Percentiles rank a stretch among this genome's conserved stretches.
phyloP scores from a whole-genome alignment of 2,329 filamentous ascomycete genomes.

The Orbilia oligospora region DNA sequence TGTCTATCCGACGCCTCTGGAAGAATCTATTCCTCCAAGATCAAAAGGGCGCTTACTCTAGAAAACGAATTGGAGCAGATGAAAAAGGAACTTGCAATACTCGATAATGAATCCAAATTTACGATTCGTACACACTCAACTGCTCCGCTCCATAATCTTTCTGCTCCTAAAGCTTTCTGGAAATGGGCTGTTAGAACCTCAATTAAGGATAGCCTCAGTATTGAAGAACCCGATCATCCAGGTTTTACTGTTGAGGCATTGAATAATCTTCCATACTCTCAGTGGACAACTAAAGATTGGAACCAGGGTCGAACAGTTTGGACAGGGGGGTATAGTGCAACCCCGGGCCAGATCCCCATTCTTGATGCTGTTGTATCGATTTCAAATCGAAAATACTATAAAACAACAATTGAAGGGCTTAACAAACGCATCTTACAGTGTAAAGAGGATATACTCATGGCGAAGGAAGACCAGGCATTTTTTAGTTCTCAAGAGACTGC shows the following conservation, averaged over 20 bases:
- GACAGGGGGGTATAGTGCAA: constrained; percentile 28
- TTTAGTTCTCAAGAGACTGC: constrained; percentile 17
- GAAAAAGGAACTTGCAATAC: constrained; percentile 30
- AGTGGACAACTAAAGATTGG: constrained; percentile 8
- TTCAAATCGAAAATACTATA: constrained; percentile 23
- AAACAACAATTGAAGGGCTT: constrained; percentile 3
- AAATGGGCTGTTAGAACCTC: constrained; percentile 4
- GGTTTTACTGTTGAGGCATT: constrained; percentile 18
- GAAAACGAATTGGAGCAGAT: constrained; percentile 36
- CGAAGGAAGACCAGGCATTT: neutral
- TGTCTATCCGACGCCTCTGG: neutral
- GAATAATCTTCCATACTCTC: constrained; percentile 33
- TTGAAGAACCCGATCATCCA: constrained; percentile 30
- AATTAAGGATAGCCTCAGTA: constrained; percentile 24
- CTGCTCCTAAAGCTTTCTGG: neutral
- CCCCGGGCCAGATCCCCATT: constrained; percentile 27
- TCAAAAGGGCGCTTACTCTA: neutral
- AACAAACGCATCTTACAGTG: constrained; percentile 2
- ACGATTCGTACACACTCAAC: constrained; percentile 43
- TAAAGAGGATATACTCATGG: neutral
- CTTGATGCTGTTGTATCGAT: constrained; percentile 16
- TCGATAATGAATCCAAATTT: constrained; percentile 28
- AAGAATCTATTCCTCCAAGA: neutral
- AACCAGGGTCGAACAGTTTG: constrained; percentile 6
- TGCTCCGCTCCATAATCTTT: neutral